phyloP scores from a whole-genome alignment of 2,329 filamentous ascomycete species.

The Aspergillus sp. region DNA sequence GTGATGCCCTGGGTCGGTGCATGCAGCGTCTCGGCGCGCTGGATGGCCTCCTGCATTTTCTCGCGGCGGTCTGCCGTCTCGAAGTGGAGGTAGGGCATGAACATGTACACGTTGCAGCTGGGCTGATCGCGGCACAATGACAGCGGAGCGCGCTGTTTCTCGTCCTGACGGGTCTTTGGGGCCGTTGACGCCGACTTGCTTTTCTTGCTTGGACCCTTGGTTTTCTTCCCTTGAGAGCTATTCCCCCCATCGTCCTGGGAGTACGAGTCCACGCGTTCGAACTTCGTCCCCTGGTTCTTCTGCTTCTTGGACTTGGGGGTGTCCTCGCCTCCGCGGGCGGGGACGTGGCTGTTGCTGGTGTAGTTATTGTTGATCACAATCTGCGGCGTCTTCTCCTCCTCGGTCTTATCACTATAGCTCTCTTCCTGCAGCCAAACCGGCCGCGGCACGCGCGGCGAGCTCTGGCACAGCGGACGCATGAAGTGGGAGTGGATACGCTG shows the following conservation, averaged over 20 bases:
- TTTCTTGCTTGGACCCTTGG: slow-evolving; percentile 28
- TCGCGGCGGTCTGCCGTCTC: slow-evolving; percentile 56
- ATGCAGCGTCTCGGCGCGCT: slow-evolving; percentile 29
- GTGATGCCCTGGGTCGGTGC: slow-evolving; percentile 24
- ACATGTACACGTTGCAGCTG: slow-evolving; percentile 34
- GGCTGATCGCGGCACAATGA: slow-evolving; percentile 36
- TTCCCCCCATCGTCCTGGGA: slow-evolving; percentile 25
- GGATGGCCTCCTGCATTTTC: slow-evolving; percentile 58
- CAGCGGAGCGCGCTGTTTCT: slow-evolving; percentile 31
- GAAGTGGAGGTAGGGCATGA: slow-evolving; percentile 67
- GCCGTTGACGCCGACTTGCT: slow-evolving; percentile 19
- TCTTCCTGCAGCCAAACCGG: slow-evolving; percentile 29
- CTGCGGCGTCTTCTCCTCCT: slow-evolving; percentile 10
- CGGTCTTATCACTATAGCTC: slow-evolving; percentile 23
- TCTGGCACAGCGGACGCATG: slow-evolving; percentile 60
- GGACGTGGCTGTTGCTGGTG: neutral
- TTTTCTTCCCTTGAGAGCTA: slow-evolving; percentile 26
- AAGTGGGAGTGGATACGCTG: slow-evolving; percentile 59
- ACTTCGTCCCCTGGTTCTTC: slow-evolving; percentile 24
- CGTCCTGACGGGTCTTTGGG: slow-evolving; percentile 31
- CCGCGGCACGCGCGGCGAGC: slow-evolving; percentile 39
- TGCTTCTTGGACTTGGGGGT: slow-evolving; percentile 23
- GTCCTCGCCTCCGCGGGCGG: slow-evolving; percentile 13
- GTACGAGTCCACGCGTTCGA: slow-evolving; percentile 24
- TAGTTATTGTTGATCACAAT: slow-evolving; percentile 23